A percentile compares a stretch with the other conserved stretches of the same genome.
These are phyloP conservation scores for Escallonia herrerae DNA, from an alignment of 129 eudicot species.

Conservation along the genomic window DNA sequence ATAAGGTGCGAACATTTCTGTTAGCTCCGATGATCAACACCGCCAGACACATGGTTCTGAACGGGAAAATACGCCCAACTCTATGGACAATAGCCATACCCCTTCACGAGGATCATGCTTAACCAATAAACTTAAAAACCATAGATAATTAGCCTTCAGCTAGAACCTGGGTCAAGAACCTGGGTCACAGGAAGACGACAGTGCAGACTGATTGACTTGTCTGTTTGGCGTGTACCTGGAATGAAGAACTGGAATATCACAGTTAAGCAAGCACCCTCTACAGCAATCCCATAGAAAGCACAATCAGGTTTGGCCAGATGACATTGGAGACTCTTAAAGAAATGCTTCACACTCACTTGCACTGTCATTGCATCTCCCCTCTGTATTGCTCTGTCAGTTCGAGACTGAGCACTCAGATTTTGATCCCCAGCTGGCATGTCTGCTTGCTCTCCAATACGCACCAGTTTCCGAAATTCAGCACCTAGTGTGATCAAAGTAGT, in stretches of 20 bases:
- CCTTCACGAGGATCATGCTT: too few species aligned
- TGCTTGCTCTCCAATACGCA: conserved; percentile 68
- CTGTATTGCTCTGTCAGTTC: conserved; percentile 53
- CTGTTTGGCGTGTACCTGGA: conserved; percentile 82
- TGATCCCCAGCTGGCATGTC: conserved; percentile 36
- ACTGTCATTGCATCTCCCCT: conserved; percentile 71
- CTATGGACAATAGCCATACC: too few species aligned
- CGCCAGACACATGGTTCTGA: too few species aligned
- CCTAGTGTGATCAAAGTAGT: conserved; percentile 72
- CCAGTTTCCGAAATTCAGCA: conserved; percentile 71
- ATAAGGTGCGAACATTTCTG: too few species aligned
- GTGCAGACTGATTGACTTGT: conserved; percentile 84
- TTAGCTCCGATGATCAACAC: too few species aligned
- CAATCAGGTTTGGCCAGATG: conserved; percentile 90
- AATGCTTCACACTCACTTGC: conserved; percentile 90
- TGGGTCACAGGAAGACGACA: conserved; percentile 94
- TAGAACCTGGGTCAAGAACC: conserved; percentile 88
- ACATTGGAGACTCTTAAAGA: conserved; percentile 73
- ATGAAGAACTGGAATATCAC: conserved; percentile 82
- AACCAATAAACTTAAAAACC: too few species aligned
- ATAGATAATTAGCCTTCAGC: conserved; percentile 15
- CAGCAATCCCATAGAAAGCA: conserved; percentile 80
- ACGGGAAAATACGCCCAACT: not conserved
- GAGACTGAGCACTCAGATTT: conserved; percentile 48
- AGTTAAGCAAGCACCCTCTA: conserved; percentile 72